A percentile compares a stretch with the other conserved stretches of the same genome.
Evolutionary conservation across 495 filamentous ascomycete species (phyloP).

Genomic region (Penicillium cinerascens): DNA sequence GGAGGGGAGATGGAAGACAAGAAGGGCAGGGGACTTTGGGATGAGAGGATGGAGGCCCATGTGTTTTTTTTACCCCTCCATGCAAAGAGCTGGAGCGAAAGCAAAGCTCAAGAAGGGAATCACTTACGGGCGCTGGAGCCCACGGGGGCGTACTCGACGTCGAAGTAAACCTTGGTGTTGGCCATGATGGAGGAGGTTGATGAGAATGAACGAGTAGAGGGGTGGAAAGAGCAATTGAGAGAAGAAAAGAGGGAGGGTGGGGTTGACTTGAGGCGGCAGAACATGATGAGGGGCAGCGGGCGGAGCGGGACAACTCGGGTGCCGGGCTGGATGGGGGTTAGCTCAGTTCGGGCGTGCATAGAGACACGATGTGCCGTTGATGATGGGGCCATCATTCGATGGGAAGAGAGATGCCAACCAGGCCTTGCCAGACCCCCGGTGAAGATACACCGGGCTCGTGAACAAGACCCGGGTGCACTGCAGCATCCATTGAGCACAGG

Average conservation of each 20-base stretch:
- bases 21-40: not conserved
- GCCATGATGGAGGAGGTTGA: constrained; percentile 63
- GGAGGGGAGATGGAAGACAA: not conserved
- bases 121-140: constrained; percentile 61
- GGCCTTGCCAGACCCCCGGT: not conserved
- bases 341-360: constrained; percentile 18
- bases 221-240: constrained; percentile 45
- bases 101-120: constrained; percentile 1
- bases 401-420: not conserved
- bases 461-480: not conserved
- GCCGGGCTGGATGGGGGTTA: constrained; percentile 27
- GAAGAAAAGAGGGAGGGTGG: constrained; percentile 49
- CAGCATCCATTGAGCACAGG: not conserved
- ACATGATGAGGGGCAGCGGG: constrained; percentile 48
- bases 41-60: constrained; percentile 3
- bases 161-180: constrained; percentile 62
- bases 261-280: constrained; percentile 50
- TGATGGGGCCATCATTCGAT: not conserved
- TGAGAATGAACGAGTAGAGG: constrained; percentile 53
- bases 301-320: constrained; percentile 31
- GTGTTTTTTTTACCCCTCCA: constrained; percentile 14
- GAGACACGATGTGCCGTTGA: constrained; percentile 20
- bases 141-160: constrained; percentile 55
- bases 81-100: not conserved
- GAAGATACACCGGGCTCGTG: not conserved